These are phyloP conservation scores for Aspergillaceae sp. DNA, from an alignment of 2,329 filamentous ascomycete genomes.

Conservation along the genomic window DNA sequence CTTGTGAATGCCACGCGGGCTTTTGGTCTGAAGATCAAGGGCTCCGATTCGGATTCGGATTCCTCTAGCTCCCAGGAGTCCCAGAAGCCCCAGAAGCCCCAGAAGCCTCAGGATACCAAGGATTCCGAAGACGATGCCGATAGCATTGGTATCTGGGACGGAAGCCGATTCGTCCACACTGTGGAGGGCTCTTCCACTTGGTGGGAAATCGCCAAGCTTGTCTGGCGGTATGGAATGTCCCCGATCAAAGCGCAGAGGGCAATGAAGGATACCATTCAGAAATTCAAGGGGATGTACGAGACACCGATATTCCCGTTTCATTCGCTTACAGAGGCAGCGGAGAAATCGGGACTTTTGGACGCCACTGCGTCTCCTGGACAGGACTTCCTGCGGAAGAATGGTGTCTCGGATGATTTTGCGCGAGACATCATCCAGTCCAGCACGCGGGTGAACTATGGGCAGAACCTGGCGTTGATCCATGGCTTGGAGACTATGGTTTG, in stretches of 20 bases:
- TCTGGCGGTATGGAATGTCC: constrained; percentile 77
- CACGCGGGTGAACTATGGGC: constrained; percentile 90
- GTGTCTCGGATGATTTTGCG: constrained; percentile 59
- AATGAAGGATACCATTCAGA: constrained; percentile 60
- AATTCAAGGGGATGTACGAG: constrained; percentile 73
- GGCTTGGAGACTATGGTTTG: constrained; percentile 86
- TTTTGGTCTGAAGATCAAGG: constrained; percentile 59
- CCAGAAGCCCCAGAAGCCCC: no score
- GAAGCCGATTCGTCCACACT: constrained; percentile 61
- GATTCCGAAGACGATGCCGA: constrained; percentile 17
- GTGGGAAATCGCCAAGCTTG: constrained; percentile 70
- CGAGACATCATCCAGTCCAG: constrained; percentile 81
- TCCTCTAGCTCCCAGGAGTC: no score
- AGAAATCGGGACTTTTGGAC: constrained; percentile 57
- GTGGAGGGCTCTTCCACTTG: constrained; percentile 56
- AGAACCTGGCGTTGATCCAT: constrained; percentile 78
- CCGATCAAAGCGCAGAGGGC: constrained; percentile 65
- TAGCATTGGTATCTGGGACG: constrained; percentile 76
- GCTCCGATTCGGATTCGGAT: constrained; percentile 36
- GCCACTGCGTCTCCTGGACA: constrained; percentile 64
- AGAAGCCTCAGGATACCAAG: constrained; percentile 18
- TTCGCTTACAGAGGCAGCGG: constrained; percentile 61
- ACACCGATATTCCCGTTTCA: constrained; percentile 74
- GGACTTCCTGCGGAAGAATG: constrained; percentile 60
- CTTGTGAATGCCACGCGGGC: constrained; percentile 62